Percentiles rank a stretch among this genome's conserved stretches.
These are phyloP conservation scores for Hericium rajendrae DNA, from an alignment of 768 basidiomycete genomes.

Conservation along the genomic window DNA sequence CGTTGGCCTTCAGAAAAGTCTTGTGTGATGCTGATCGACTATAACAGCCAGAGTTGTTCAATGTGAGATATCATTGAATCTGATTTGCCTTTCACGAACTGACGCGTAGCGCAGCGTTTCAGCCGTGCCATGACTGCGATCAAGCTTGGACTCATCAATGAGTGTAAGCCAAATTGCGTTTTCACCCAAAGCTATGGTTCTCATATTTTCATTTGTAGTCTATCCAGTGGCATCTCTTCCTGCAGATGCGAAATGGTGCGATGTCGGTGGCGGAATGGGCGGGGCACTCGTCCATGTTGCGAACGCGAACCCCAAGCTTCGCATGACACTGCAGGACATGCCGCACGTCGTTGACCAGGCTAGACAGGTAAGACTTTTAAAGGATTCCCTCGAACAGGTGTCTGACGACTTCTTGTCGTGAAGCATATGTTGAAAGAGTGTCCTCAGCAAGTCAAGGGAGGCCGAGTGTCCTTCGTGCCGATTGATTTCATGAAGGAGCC, in stretches of 20 bases:
- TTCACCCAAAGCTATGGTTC: no score
- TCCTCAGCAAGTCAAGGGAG: conserved; percentile 18
- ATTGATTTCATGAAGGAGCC: conserved; percentile 23
- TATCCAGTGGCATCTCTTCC: conserved; percentile 23
- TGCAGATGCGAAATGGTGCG: conserved; percentile 20
- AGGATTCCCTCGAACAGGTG: no score
- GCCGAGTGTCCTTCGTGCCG: conserved; percentile 20
- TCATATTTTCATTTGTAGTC: conserved; percentile 8
- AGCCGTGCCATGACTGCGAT: background rate
- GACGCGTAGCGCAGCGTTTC: background rate
- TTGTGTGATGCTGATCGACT: background rate
- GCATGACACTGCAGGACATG: conserved; percentile 24
- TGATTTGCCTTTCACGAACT: no score
- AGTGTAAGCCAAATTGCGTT: background rate
- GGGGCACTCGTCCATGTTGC: conserved; percentile 22
- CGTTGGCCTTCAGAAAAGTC: background rate
- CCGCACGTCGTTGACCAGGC: conserved; percentile 18
- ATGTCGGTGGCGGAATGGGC: conserved; percentile 28
- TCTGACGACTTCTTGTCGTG: no score
- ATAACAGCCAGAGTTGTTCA: background rate
- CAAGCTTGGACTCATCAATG: background rate
- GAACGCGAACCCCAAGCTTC: conserved; percentile 20
- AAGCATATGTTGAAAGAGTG: conserved; percentile 16
- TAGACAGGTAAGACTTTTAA: conserved; percentile 8
- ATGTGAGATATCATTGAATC: background rate